Conservation (phyloP, 2,329 filamentous ascomycete genomes). For the Fusarium nematophilum region DNA sequence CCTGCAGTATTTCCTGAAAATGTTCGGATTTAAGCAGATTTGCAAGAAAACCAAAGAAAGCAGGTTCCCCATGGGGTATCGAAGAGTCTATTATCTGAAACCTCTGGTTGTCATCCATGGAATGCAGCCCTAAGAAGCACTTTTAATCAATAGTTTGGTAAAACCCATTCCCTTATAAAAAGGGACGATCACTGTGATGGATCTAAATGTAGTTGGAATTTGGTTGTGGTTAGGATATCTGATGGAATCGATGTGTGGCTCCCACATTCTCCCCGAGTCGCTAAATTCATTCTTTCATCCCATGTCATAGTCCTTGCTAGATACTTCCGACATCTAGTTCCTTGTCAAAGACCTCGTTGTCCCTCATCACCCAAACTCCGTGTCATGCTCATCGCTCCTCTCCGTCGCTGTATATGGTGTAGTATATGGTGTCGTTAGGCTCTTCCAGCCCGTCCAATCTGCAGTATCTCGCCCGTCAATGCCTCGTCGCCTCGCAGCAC, state of each 20-base stretch:
- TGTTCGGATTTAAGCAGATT: too few species aligned
- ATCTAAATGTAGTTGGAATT: neutral
- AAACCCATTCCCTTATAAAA: too few species aligned
- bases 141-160: too few species aligned
- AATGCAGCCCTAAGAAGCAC: too few species aligned
- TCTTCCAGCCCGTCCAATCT: slow-evolving; percentile 83
- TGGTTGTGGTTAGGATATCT: neutral
- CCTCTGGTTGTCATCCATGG: too few species aligned
- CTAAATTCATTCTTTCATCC: slow-evolving; percentile 11
- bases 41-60: too few species aligned
- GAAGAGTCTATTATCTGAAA: too few species aligned
- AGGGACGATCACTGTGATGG: too few species aligned
- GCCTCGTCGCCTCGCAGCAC: slow-evolving; percentile 83
- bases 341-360: slow-evolving; percentile 30
- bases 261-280: slow-evolving; percentile 2
- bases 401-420: neutral
- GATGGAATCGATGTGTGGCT: too few species aligned
- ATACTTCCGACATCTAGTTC: slow-evolving; percentile 11
- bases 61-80: too few species aligned
- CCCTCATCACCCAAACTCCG: slow-evolving; percentile 30
- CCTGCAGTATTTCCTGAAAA: too few species aligned
- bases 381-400: slow-evolving; percentile 22
- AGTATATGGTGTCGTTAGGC: slow-evolving; percentile 38
- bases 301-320: neutral
- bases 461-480: slow-evolving; percentile 80